Evolutionary conservation across 805 yeast species (phyloP).

Genomic region (Wickerhamomyces kurtzmanii): DNA sequence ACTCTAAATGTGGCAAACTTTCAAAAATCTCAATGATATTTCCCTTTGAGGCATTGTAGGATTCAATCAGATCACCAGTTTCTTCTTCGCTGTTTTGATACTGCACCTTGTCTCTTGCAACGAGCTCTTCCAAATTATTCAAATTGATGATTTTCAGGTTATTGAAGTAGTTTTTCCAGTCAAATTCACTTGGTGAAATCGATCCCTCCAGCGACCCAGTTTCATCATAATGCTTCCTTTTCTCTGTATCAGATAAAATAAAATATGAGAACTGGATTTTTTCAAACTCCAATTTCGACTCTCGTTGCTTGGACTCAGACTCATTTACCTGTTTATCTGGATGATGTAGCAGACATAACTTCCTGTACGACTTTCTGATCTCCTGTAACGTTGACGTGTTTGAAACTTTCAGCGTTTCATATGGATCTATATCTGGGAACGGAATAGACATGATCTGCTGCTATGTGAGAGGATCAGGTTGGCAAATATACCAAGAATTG

Average conservation of each 20-base stretch:
- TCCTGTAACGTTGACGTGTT: slow-evolving; percentile 34
- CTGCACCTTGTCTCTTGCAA: slow-evolving; percentile 54
- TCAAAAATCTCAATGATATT: slow-evolving; percentile 66
- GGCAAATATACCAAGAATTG: too few relatives aligned
- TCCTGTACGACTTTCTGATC: slow-evolving; percentile 60
- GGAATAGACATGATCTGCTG: slow-evolving; percentile 26
- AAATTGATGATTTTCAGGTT: slow-evolving; percentile 36
- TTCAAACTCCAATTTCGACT: slow-evolving; percentile 40
- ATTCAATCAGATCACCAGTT: slow-evolving; percentile 47
- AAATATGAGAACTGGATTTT: slow-evolving; percentile 68
- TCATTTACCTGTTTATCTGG: slow-evolving; percentile 54
- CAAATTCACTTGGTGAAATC: slow-evolving; percentile 29
- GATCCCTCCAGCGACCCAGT: slow-evolving; percentile 49
- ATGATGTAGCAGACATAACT: slow-evolving; percentile 51
- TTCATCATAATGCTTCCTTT: slow-evolving; percentile 51
- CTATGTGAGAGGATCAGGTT: too few relatives aligned
- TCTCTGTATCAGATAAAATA: slow-evolving; percentile 47
- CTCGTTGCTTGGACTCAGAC: slow-evolving; percentile 20
- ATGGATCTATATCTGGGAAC: slow-evolving; percentile 54
- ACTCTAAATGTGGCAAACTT: slow-evolving; percentile 67
- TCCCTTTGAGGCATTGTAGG: slow-evolving; percentile 51
- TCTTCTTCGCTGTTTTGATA: slow-evolving; percentile 62
- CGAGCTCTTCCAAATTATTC: too few relatives aligned
- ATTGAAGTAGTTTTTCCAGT: slow-evolving; percentile 51
- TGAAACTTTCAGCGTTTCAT: slow-evolving; percentile 36